Conservation (phyloP, 768 basidiomycete species). For the Podaxis sp. region DNA sequence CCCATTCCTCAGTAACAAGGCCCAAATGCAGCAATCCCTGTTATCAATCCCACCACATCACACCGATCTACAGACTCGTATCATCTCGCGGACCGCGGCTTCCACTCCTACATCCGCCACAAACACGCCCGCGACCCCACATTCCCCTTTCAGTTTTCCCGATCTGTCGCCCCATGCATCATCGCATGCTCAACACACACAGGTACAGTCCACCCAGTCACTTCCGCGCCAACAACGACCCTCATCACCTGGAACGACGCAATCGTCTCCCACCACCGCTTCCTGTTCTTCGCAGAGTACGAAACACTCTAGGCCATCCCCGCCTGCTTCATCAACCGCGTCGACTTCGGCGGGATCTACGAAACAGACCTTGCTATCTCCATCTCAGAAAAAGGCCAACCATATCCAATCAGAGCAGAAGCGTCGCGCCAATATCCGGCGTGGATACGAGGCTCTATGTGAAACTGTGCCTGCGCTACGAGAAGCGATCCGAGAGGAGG, state of each 20-base stretch:
- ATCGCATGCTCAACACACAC: not conserved
- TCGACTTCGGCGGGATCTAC: conserved; percentile 3
- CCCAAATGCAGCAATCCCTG: conserved; percentile 13
- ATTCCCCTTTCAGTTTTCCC: conserved; percentile 8
- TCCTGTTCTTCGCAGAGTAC: not conserved
- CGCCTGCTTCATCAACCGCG: conserved; percentile 1
- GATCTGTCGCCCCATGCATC: not conserved
- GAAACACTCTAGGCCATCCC: conserved; percentile 3
- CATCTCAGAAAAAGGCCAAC: conserved; percentile 88
- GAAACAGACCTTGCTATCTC: conserved; percentile 49
- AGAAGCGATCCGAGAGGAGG: conserved; percentile 77
- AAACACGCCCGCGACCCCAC: conserved; percentile 9
- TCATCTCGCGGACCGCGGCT: conserved; percentile 5
- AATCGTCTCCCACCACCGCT: not conserved
- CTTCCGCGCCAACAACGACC: not conserved
- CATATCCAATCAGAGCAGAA: conserved; percentile 96
- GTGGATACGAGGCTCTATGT: conserved; percentile 86
- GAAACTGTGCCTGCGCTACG: conserved; percentile 76
- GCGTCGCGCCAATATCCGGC: conserved; percentile 83
- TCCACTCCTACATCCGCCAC: conserved; percentile 9
- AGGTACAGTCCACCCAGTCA: not conserved
- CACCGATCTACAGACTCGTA: conserved; percentile 1
- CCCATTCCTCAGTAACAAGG: conserved; percentile 20
- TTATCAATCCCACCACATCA: not conserved
- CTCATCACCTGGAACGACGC: not conserved